These are phyloP conservation scores for Aspergillus fructus DNA, from an alignment of 2,329 filamentous ascomycete species.

Conservation along the genomic window DNA sequence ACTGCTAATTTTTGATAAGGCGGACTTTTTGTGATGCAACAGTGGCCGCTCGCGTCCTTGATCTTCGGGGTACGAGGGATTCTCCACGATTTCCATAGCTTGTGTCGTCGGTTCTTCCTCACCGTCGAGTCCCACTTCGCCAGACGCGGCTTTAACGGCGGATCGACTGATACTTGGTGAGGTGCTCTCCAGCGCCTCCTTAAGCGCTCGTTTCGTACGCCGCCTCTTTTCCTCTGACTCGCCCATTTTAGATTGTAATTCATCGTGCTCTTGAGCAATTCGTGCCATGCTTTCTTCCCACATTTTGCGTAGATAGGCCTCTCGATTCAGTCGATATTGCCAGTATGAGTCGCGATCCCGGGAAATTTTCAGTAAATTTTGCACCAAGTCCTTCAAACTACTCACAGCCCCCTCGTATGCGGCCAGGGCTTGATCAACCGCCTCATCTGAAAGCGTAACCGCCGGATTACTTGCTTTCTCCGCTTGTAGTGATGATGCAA, in stretches of 20 bases:
- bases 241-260: slow-evolving; percentile 80
- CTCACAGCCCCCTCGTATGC: slow-evolving; percentile 89
- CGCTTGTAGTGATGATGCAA: slow-evolving; percentile 75
- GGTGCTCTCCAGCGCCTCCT: slow-evolving; percentile 72
- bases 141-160: slow-evolving; percentile 31
- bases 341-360: slow-evolving; percentile 93
- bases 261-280: slow-evolving; percentile 91
- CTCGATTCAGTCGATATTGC: slow-evolving; percentile 91
- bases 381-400: slow-evolving; percentile 79
- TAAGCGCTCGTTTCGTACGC: slow-evolving; percentile 82
- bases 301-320: slow-evolving; percentile 87
- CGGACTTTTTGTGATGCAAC: slow-evolving; percentile 61
- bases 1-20: slow-evolving; percentile 68
- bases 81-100: slow-evolving; percentile 11
- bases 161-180: slow-evolving; percentile 41
- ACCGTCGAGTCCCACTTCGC: slow-evolving; percentile 31
- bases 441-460: slow-evolving; percentile 72
- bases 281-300: slow-evolving; percentile 99
- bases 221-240: slow-evolving; percentile 89
- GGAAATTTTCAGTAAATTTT: slow-evolving; percentile 86
- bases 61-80: slow-evolving; percentile 10
- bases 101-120: slow-evolving; percentile 34
- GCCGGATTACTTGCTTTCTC: slow-evolving; percentile 70
- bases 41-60: slow-evolving; percentile 8
- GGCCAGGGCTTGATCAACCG: slow-evolving; percentile 71